These are phyloP conservation scores for Remersonia thermophila DNA, from an alignment of 2,329 filamentous ascomycete genomes.

Conservation along the genomic window DNA sequence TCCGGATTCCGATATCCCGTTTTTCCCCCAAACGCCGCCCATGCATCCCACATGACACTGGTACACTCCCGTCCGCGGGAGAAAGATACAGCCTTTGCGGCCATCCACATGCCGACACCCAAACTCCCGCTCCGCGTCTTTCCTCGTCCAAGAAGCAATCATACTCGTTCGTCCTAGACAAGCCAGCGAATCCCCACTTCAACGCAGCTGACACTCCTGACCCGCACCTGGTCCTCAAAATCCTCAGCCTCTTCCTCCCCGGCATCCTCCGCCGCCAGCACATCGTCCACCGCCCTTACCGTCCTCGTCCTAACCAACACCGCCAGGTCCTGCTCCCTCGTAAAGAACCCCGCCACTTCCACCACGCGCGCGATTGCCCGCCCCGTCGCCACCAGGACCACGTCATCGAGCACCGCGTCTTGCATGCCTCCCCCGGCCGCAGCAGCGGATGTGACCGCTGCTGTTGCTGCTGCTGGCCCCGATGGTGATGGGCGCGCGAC, in stretches of 20 bases:
- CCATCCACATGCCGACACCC: neutral
- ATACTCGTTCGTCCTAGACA: too few species aligned
- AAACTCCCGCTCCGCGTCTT: slow-evolving; percentile 1
- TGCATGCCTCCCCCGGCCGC: slow-evolving; percentile 17
- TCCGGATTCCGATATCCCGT: too few species aligned
- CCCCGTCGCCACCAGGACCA: slow-evolving; percentile 52
- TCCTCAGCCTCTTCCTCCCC: slow-evolving; percentile 18
- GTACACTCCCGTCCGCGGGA: too few species aligned
- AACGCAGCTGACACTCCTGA: slow-evolving; percentile 38
- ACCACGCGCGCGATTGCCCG: slow-evolving; percentile 53
- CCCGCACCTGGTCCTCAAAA: slow-evolving; percentile 20
- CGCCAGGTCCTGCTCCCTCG: slow-evolving; percentile 44
- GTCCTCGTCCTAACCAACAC: slow-evolving; percentile 51
- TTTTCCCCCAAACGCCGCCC: too few species aligned
- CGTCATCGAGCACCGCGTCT: slow-evolving; percentile 31
- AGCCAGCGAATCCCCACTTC: slow-evolving; percentile 32
- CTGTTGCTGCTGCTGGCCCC: slow-evolving; percentile 13
- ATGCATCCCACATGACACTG: too few species aligned
- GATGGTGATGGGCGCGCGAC: slow-evolving; percentile 13
- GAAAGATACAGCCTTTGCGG: neutral
- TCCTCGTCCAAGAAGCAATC: too few species aligned
- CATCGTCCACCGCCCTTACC: slow-evolving; percentile 55
- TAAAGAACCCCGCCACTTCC: slow-evolving; percentile 52
- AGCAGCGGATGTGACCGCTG: slow-evolving; percentile 18
- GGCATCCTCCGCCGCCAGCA: slow-evolving; percentile 29